A percentile compares a stretch with the other conserved stretches of the same genome.
Conservation (phyloP, 1,139 yeast species). For the Candida tropicalis region DNA sequence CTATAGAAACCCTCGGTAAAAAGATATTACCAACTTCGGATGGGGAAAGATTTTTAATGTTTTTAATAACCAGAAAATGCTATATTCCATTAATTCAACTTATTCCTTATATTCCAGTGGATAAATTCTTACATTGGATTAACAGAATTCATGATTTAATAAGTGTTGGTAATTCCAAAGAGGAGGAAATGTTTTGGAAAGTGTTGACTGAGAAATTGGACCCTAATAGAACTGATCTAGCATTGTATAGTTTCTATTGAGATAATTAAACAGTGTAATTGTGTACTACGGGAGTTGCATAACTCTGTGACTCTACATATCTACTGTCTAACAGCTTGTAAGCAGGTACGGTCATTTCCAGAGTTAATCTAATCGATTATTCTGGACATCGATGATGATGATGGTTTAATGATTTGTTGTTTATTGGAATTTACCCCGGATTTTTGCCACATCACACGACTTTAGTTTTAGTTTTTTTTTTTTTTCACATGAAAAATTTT, state of each 20-base stretch:
- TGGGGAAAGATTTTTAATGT: slow-evolving; percentile 42
- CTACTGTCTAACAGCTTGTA: no score
- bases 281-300: no score
- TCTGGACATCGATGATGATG: no score
- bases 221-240: slow-evolving; percentile 61
- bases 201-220: slow-evolving; percentile 53
- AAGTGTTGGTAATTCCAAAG: slow-evolving; percentile 38
- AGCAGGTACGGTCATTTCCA: no score
- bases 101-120: slow-evolving; percentile 56
- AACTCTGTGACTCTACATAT: no score
- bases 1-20: slow-evolving; percentile 59
- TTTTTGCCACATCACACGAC: no score
- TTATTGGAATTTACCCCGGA: no score
- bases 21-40: slow-evolving; percentile 50
- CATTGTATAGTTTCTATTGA: slow-evolving; percentile 29
- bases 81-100: slow-evolving; percentile 45
- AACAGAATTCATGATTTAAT: slow-evolving; percentile 47
- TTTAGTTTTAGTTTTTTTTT: no score
- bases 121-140: slow-evolving; percentile 50
- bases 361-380: no score
- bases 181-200: slow-evolving; percentile 38
- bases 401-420: no score
- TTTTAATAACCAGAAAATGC: slow-evolving; percentile 40
- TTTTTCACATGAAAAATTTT: no score
- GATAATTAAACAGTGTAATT: no score